Base-by-base conservation (phyloP, 805 yeast genomes). In the Candida incommunis region DNA sequence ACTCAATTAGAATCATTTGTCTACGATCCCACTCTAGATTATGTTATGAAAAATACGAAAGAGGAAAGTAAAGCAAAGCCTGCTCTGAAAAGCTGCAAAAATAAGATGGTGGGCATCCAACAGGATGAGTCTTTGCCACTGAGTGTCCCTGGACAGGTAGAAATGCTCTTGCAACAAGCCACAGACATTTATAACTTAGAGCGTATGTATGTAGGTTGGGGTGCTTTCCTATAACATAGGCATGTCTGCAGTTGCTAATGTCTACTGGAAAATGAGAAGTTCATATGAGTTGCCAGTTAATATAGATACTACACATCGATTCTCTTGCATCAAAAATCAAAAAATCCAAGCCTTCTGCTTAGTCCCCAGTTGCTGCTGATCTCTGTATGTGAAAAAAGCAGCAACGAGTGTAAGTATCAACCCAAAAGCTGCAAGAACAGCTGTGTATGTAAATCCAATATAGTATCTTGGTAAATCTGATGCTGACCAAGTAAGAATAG, bases 161-260 rank as follows among this genome's bases (percentile, higher is more conserved):
- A 92, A 55, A 78, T 82, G 23, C 70, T 92, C 48, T 82, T 90
- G 25, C 85, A 82, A 52, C 83, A 81, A 50, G 92, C 97, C 0
- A 73, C 83, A 0, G 77, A 85, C 1, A 67, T 67, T 3, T 84
- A 78, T 41, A 79, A 80, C 50, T 63, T 92, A 40, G 70, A 84
- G 24, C 81, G 73, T 52, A 90, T 92, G 98, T 92, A 85, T 61
- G 77, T 82, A 22, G 99, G 99, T 2, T 92, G 99, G 99, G 68
- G 77, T 63, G 74, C 92, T 5, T 78, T 80, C 60, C 69, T 80
- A 68, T 78, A 57, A 18, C n/a, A n/a, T n/a, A n/a, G n/a, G n/a
- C n/a, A n/a, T n/a, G n/a, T n/a, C n/a, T n/a, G n/a, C n/a, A n/a
- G n/a, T n/a, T n/a, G n/a, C n/a, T n/a, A n/a, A n/a, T n/a, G n/a